Base-by-base conservation (phyloP, 345 rosid species). In the Arabis hirsuta region DNA sequence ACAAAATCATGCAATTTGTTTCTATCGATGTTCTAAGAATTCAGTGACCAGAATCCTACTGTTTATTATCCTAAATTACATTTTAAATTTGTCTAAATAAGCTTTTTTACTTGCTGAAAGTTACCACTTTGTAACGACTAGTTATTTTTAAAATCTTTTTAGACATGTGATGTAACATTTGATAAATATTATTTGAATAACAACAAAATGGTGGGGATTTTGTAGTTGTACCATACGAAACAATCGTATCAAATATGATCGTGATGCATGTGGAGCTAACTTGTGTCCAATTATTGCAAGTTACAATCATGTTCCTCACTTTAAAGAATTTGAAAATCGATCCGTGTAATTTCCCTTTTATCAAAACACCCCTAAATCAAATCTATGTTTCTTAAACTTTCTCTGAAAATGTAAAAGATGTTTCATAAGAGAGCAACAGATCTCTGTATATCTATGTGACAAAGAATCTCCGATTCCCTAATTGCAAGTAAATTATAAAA, bases 391-490 rank as follows among this genome's bases (percentile, higher is more conserved):
- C 44, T 36, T 36, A 26, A 4, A 29, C 43, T 56, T 48, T 4
- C 20, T 31, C 13, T 0, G 7, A 58, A 62, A 55, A 54, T 14
- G 32, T 31, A 12, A n/a, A n/a, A 6, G 32, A 61, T 52, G 53
- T 43, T 61, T 52, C 62, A 31, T 34, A 9, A 41, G 45, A 39
- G 27, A n/a, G n/a, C n/a, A n/a, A 36, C 60, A 44, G 41, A 65
- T 47, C 26, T 55, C 52, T 55, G 51, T 47, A 16, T 54, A 47
- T 73, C 43, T 64, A 73, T 46, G 65, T 55, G 65, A 55, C 55
- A 59, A 73, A 66, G 54, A 66, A 57, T 65, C 45, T 65, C 41
- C n/a, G 60, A 20, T 66, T 73, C 67, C 58, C 67, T 55, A 73
- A 44, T 19, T 19, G 68, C 62, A 73, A 12, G 26, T 43, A 44